A percentile compares a stretch with the other conserved stretches of the same genome.
Evolutionary conservation across 2,329 filamentous ascomycete genomes (phyloP).

Genomic region (Oidium heveae): DNA sequence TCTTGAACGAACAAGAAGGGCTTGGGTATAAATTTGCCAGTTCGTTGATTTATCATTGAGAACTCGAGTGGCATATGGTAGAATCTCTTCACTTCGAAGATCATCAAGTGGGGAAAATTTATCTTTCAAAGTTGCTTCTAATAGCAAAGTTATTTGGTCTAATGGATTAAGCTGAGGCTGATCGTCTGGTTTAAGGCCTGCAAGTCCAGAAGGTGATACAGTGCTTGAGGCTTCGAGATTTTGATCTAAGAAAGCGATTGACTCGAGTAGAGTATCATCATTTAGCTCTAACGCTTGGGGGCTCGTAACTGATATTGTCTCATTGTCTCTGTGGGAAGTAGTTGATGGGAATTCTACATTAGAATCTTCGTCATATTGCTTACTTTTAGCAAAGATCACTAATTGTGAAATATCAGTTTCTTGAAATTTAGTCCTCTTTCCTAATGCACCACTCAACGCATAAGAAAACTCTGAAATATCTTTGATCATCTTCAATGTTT

Average conservation of each 20-base stretch:
- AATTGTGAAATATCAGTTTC: slow-evolving; percentile 64
- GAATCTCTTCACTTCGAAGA: slow-evolving; percentile 74
- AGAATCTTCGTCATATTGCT: slow-evolving; percentile 10
- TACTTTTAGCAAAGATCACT: slow-evolving; percentile 68
- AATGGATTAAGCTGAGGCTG: slow-evolving; percentile 64
- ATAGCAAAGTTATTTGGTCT: slow-evolving; percentile 76
- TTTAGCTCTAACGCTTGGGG: slow-evolving; percentile 59
- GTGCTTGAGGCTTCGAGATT: slow-evolving; percentile 15
- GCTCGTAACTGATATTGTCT: slow-evolving; percentile 10
- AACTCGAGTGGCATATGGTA: slow-evolving; percentile 75
- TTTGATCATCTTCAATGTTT: slow-evolving; percentile 44
- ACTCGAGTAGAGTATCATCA: slow-evolving; percentile 78
- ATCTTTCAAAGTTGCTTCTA: slow-evolving; percentile 71
- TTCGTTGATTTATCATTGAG: slow-evolving; percentile 75
- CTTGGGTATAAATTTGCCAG: slow-evolving; percentile 95
- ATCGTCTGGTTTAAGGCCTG: slow-evolving; percentile 43
- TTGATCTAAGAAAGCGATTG: slow-evolving; percentile 48
- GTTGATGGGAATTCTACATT: slow-evolving; percentile 4
- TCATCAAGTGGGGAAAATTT: slow-evolving; percentile 61
- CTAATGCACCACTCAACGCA: slow-evolving; percentile 61
- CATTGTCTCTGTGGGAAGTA: slow-evolving; percentile 9
- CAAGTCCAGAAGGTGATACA: slow-evolving; percentile 34
- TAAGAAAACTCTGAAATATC: slow-evolving; percentile 49
- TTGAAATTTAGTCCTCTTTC: slow-evolving; percentile 64
- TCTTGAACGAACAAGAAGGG: slow-evolving; percentile 63